A percentile compares a stretch with the other conserved stretches of the same genome.
These are phyloP conservation scores for Phtheirospermum japonicum DNA, from an alignment of 257 asterid species.

Conservation along the genomic window DNA sequence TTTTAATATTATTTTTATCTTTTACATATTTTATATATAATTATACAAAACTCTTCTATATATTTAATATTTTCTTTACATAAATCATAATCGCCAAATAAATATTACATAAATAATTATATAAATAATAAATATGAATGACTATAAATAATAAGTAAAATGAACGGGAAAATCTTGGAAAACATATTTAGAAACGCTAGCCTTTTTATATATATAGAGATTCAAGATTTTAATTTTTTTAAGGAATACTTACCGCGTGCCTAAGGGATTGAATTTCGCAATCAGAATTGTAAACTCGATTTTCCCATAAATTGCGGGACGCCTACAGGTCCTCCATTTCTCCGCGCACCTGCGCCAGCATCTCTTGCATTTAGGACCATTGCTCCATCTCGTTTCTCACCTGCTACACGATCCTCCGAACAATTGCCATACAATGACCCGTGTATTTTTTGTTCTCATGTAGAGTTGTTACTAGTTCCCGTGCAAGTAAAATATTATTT, in stretches of 20 bases:
- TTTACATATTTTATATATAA: too few relatives aligned
- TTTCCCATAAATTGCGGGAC: conserved; percentile 80
- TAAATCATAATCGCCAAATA: too few relatives aligned
- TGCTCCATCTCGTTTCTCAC: conserved; percentile 91
- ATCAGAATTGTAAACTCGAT: conserved; percentile 49
- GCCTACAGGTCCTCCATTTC: conserved; percentile 76
- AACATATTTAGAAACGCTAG: too few relatives aligned
- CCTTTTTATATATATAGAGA: too few relatives aligned
- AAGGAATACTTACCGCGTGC: conserved; percentile 44
- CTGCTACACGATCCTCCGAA: conserved; percentile 67
- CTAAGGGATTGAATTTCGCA: conserved; percentile 45
- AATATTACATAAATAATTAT: too few relatives aligned
- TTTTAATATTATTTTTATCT: too few relatives aligned
- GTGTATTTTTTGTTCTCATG: conserved; percentile 58
- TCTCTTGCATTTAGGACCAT: conserved; percentile 93
- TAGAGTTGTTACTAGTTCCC: conserved; percentile 37
- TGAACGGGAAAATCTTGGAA: too few relatives aligned
- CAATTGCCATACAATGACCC: conserved; percentile 73
- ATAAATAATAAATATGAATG: too few relatives aligned
- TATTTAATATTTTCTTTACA: too few relatives aligned
- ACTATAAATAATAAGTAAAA: too few relatives aligned
- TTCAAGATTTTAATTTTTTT: neutral
- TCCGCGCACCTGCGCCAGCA: conserved; percentile 69
- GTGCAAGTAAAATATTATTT: neutral
- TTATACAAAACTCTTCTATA: too few relatives aligned